Percentiles rank a stretch among this genome's conserved stretches.
Evolutionary conservation across 1,139 yeast genomes (phyloP).

Genomic region (Hansenula sp.): DNA sequence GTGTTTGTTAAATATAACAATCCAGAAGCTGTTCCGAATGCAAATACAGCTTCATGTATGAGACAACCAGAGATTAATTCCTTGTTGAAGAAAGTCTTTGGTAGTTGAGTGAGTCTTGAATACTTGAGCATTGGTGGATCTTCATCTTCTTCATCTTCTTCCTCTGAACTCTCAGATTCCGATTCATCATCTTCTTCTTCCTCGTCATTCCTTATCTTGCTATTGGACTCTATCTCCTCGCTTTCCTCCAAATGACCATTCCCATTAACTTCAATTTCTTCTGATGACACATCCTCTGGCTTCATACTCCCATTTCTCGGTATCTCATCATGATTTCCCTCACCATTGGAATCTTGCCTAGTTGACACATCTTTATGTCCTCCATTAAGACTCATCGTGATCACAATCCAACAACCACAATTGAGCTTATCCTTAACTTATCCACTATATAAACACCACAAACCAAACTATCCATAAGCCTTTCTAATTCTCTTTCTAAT

Average conservation of each 20-base stretch:
- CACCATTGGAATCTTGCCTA: neutral
- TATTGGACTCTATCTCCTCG: slow-evolving; percentile 4
- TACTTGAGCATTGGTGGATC: slow-evolving; percentile 78
- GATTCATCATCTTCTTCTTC: slow-evolving; percentile 18
- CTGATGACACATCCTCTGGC: neutral
- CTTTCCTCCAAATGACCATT: too few relatives aligned
- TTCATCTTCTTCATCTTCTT: slow-evolving; percentile 32
- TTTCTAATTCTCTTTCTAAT: too few relatives aligned
- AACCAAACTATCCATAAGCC: too few relatives aligned
- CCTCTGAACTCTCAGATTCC: slow-evolving; percentile 5
- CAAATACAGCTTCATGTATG: slow-evolving; percentile 54
- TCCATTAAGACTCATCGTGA: too few relatives aligned
- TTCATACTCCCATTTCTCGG: neutral
- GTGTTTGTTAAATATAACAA: slow-evolving; percentile 62
- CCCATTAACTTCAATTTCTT: slow-evolving; percentile 9
- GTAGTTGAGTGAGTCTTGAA: slow-evolving; percentile 59
- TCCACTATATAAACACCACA: too few relatives aligned
- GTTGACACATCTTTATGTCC: neutral
- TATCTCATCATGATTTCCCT: neutral
- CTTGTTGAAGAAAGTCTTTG: slow-evolving; percentile 58
- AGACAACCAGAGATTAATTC: slow-evolving; percentile 76
- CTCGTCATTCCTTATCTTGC: slow-evolving; percentile 9
- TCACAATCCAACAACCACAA: too few relatives aligned
- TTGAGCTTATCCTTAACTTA: too few relatives aligned
- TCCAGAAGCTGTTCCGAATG: slow-evolving; percentile 91